Evolutionary conservation across 495 filamentous ascomycete species (phyloP), one percentile per base, ranked within the genome.

Genomic region (Xylaria acuta): DNA sequence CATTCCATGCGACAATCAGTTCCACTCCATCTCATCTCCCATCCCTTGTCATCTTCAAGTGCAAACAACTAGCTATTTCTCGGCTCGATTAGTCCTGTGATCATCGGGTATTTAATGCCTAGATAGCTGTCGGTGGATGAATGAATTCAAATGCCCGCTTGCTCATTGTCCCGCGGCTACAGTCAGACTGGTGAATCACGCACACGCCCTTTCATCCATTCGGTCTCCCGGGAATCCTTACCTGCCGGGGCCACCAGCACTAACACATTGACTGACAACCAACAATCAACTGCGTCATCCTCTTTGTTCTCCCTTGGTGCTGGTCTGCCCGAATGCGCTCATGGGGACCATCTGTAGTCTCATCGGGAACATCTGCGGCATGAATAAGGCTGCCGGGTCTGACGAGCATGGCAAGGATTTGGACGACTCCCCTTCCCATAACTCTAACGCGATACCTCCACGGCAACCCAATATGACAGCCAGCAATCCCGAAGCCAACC

Each of bases 371-470:
- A 7, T 69, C 12, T 74, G 75, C 43, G 67, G 72, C 66, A 72
- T 71, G 47, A 34, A 75, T 75, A 76, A 75, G 72, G 59, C 71
- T 64, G 45, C 71, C 18, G 32, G 67, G 68, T 69, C 71, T 41
- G 69, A 69, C 56, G 71, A 75, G 51, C 34, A 72, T 71, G 73
- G 67, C 32, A 75, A 73, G 11, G 2, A 49, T 43, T 65, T 27
- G 11, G 59, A 70, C 1, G 58, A 70, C 58, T 70, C 32, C 16
- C 58, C 56, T 40, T 64, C 58, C 7, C 58, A 49, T 14, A 40
- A 41, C 2, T 40, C n/a, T 20, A n/a, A 70, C 32, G 1, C n/a
- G 5, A 62, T 58, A 25, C 30, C 30, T 5, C 47, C 58, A 16
- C 45, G 22, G 4, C 43, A 40, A 36, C 30, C 40, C 63, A 74